Evolutionary conservation across 108 stramenopile species (phyloP).

Genomic region (Cyclotella cryptica): DNA sequence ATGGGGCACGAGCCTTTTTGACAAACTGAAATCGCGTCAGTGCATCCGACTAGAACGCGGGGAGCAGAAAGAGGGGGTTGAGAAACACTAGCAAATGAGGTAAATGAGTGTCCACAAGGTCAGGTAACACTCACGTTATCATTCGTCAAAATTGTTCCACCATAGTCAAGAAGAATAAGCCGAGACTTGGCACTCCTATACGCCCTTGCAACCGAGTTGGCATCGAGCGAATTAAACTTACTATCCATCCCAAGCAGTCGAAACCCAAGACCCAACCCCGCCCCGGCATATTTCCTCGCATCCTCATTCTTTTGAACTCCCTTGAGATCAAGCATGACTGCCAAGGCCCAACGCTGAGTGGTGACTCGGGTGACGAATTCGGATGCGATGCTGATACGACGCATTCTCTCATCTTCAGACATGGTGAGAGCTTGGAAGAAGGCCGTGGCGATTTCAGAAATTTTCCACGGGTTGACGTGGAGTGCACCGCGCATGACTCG

Average conservation of each 20-base stretch:
- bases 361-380: constrained; percentile 96
- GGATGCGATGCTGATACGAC: constrained; percentile 75
- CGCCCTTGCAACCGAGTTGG: constrained; percentile 71
- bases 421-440: constrained; percentile 76
- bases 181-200: constrained; percentile 79
- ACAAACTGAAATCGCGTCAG: constrained; percentile 91
- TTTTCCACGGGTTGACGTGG: constrained; percentile 94
- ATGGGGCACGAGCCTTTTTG: constrained; percentile 83
- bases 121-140: constrained; percentile 77
- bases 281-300: constrained; percentile 79
- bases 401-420: constrained; percentile 84
- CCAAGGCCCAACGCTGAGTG: constrained; percentile 93
- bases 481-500: constrained; percentile 97
- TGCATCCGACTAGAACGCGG: constrained; percentile 63
- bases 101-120: background rate
- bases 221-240: constrained; percentile 74
- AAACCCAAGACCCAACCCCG: constrained; percentile 95
- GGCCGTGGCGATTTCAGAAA: constrained; percentile 86
- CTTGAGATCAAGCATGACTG: constrained; percentile 90
- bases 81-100: constrained; percentile 13
- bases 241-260: constrained; percentile 91
- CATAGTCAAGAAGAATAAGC: constrained; percentile 96
- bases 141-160: constrained; percentile 94
- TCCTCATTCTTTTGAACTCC: constrained; percentile 81
- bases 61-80: background rate